A percentile compares a stretch with the other conserved stretches of the same genome.
phyloP scores from a whole-genome alignment of 2,329 filamentous ascomycete species.

The Paraphoma chrysanthemicola region DNA sequence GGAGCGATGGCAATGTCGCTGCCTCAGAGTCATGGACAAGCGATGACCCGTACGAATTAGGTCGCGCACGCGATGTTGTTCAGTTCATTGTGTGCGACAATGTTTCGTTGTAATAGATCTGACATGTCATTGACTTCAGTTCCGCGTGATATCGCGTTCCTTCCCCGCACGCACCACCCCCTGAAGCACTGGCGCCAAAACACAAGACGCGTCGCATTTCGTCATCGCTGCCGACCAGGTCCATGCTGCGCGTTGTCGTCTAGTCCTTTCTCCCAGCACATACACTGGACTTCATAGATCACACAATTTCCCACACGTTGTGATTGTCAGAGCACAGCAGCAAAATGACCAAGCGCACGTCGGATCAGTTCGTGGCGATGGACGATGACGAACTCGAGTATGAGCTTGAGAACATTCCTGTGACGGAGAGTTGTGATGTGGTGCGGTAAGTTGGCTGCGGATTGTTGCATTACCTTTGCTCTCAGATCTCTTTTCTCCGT shows the following conservation, averaged over 20 bases:
- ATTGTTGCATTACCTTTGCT: not conserved
- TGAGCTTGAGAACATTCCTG: slow-evolving; percentile 16
- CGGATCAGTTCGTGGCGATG: slow-evolving; percentile 1
- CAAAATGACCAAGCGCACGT: not conserved
- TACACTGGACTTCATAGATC: too few species aligned
- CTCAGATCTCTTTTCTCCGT: not conserved
- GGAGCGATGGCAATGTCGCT: too few species aligned
- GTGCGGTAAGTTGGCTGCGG: slow-evolving; percentile 16
- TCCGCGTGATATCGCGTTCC: not conserved
- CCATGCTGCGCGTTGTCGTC: not conserved
- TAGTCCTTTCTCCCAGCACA: not conserved
- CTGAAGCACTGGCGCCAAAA: not conserved
- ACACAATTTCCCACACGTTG: too few species aligned
- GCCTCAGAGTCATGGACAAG: too few species aligned
- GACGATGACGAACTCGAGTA: slow-evolving; percentile 10
- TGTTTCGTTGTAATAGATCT: too few species aligned
- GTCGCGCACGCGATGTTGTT: too few species aligned
- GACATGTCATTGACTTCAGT: too few species aligned
- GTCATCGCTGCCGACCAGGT: not conserved
- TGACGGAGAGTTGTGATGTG: slow-evolving; percentile 28
- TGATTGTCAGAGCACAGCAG: too few species aligned
- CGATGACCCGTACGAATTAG: too few species aligned
- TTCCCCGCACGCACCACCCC: not conserved
- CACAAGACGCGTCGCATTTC: not conserved
- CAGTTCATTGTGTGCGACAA: too few species aligned